Base-by-base conservation (phyloP, 1,284 basidiomycete species). In the Neonothopanus nambi region DNA sequence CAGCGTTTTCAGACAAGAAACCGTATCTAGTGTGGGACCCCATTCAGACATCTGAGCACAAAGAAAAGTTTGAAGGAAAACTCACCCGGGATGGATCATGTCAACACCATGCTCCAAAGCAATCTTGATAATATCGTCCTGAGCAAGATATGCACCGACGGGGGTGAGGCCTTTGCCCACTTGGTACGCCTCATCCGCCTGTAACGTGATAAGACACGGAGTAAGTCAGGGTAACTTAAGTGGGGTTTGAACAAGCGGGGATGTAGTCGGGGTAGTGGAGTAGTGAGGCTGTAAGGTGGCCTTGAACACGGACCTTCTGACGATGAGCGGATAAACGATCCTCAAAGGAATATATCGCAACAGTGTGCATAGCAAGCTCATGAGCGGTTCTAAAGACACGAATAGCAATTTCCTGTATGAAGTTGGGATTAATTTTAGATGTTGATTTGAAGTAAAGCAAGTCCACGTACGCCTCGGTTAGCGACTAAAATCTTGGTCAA, bases 151-250 rank as follows among this genome's bases (percentile, higher is more conserved):
- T 18, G 97, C 97, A 26, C 81, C 95, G 49, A 99, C 97, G 37
- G 97, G 97, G 13, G 94, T 91, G 55, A 98, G 75, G 21, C 96
- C 96, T 65, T 92, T 93, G 58, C 97, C 97, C 62, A 99, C 96
- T 71, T 95, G 91, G 75, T 98, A 99, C 1, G 96, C 95, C 75
- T 99, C 96, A 73, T 99, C 97, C 58, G 95, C 93, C 92, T 95
- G 63, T 58, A 54, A 36, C 42, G 23, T 41, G 48, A 41, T 50
- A 7, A 50, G 18, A 30, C 40, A n/a, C n/a, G n/a, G n/a, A n/a
- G n/a, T n/a, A n/a, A n/a, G 21, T 24, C 15, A 48, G 47, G n/a
- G n/a, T 33, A 44, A 48, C 24, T 30, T 30, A 30, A 26, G 39
- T 41, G 20, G 35, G 11, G 13, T 21, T n/a, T 30, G 39, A 18